A percentile compares a stretch with the other conserved stretches of the same genome.
phyloP scores from a whole-genome alignment of 2,329 filamentous ascomycete genomes.

The Blastomyces silverae region DNA sequence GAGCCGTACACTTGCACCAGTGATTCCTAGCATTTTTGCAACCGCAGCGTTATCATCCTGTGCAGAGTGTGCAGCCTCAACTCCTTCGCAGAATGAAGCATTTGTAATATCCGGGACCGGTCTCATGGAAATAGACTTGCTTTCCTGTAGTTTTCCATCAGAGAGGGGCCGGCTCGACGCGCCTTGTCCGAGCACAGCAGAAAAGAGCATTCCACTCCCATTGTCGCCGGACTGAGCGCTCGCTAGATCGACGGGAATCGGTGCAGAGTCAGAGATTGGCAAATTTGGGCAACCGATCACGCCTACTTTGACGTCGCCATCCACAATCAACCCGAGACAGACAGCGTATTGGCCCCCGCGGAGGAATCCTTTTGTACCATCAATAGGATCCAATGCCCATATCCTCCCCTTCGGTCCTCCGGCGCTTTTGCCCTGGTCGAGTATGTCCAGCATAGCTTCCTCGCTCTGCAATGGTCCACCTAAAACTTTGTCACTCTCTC shows the following conservation, averaged over 20 bases:
- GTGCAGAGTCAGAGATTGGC: conserved; percentile 71
- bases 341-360: conserved; percentile 96
- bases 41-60: conserved; percentile 84
- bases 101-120: conserved; percentile 63
- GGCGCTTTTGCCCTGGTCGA: conserved; percentile 48
- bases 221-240: conserved; percentile 65
- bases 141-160: conserved; percentile 38
- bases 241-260: conserved; percentile 65
- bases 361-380: conserved; percentile 95
- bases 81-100: conserved; percentile 93
- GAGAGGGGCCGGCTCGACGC: conserved; percentile 73
- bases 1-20: conserved; percentile 82
- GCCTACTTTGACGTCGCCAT: conserved; percentile 88
- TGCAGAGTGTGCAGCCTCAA: conserved; percentile 85
- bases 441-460: conserved; percentile 54
- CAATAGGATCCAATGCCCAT: conserved; percentile 96
- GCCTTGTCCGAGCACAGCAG: conserved; percentile 70
- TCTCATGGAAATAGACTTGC: conserved; percentile 71
- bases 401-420: conserved; percentile 52
- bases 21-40: conserved; percentile 77
- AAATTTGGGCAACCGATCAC: conserved; percentile 95
- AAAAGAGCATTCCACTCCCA: conserved; percentile 80
- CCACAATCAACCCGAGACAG: conserved; percentile 83
- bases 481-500: conserved; percentile 57
- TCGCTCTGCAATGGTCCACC: conserved; percentile 62